Base-by-base conservation (phyloP, 2,329 filamentous ascomycete species). In the Pseudogymnoascus sp. region DNA sequence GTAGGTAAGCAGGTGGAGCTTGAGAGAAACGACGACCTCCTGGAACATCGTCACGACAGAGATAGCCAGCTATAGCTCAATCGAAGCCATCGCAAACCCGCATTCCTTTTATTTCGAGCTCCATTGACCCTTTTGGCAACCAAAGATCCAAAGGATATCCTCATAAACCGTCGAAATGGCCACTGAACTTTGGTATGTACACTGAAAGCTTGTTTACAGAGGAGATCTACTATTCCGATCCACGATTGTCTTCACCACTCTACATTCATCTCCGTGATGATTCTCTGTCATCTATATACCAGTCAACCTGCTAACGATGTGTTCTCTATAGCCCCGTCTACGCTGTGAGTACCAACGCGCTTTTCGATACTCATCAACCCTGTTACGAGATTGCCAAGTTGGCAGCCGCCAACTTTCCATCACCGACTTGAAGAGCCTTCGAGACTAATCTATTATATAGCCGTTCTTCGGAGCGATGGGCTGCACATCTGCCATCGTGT, bases 381-480 rank as follows among this genome's bases (percentile, higher is more conserved):
- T 56, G 50, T 21, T 34, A 4, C n/a, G 16, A 21, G n/a, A 21
- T 8, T 56, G 50, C 50, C 50, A 56, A 56, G n/a, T 11, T 56
- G 10, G 34, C 60, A 60, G 40, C 64, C 59, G 66, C 64, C 42
- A 11, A 21, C 10, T 18, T 18, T 56, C 50, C 50, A 56, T 63
- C 65, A 64, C 60, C 63, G 50, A 36, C 25, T 60, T 61, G 50
- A 60, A 61, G 37, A 18, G n/a, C 44, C 40, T 65, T 56, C 66
- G 60, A 61, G 46, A 67, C 64, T 60, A 42, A 60, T 60, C 7
- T 71, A 66, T 67, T n/a, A 53, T 66, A 60, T 73, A 86, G 83
- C 82, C 93, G 80, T 97, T 97, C 83, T 97, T 97, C 75, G 92
- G 93, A 82, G 92, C 91, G 78, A 95, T 97, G 89, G 93, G 93